Evolutionary conservation across 176 grass and related monocot species (phyloP).

Genomic region (Otatea glauca): DNA sequence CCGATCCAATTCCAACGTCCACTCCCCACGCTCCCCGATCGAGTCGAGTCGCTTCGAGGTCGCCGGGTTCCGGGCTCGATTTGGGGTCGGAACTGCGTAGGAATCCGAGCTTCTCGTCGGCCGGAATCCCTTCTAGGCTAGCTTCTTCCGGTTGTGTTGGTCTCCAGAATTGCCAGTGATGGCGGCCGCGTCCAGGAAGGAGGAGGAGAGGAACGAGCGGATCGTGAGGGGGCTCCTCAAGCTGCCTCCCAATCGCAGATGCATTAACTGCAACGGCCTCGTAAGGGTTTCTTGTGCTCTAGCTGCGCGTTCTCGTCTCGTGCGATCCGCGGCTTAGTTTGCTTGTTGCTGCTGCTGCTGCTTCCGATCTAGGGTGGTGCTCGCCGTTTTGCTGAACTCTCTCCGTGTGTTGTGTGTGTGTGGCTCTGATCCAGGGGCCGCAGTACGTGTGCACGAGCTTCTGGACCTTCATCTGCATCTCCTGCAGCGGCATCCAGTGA

Average conservation of each 20-base stretch:
- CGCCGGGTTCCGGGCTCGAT: not conserved
- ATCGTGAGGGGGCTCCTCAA: conserved; percentile 89
- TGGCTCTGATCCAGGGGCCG: conserved; percentile 70
- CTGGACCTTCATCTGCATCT: conserved; percentile 90
- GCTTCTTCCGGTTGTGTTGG: not conserved
- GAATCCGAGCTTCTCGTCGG: not conserved
- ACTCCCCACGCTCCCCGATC: not conserved
- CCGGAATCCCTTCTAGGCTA: not conserved
- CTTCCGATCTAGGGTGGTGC: conserved; percentile 5
- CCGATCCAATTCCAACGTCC: conserved; percentile 18
- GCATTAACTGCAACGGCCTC: conserved; percentile 77
- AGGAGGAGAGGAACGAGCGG: conserved; percentile 95
- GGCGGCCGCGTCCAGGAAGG: conserved; percentile 62
- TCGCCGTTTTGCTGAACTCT: conserved; percentile 26
- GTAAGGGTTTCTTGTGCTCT: conserved; percentile 35
- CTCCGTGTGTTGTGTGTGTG: not conserved
- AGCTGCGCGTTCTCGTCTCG: not conserved
- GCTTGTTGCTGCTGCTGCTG: not conserved
- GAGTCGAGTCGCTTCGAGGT: not conserved
- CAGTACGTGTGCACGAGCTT: conserved; percentile 93
- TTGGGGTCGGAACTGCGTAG: not conserved
- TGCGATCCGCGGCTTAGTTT: not conserved
- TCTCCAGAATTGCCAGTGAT: not conserved
- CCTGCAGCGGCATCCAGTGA: conserved; percentile 96
- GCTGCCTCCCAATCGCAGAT: conserved; percentile 91